Evolutionary conservation across 202 grass and related monocot species (phyloP), one percentile per base, ranked within the genome.

Genomic region (Digitaria exilis): DNA sequence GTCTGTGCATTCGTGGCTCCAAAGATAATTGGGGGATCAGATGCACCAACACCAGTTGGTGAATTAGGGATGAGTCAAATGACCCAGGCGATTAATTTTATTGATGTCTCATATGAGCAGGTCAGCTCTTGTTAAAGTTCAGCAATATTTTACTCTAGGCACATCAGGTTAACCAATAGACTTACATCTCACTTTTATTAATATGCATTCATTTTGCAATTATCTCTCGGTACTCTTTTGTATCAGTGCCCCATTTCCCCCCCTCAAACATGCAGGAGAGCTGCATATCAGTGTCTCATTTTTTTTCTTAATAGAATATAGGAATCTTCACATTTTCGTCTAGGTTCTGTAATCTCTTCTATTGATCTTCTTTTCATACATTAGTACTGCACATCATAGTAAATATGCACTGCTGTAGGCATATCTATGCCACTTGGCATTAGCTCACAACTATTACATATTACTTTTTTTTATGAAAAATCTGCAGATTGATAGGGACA

Each of bases 31-130:
- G 96, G 93, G 21, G 93, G 96, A 86, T 29, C 65, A 80, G 89
- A 94, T 87, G 96, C 96, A 73, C 96, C 96, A 81, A 94, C 96
- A 2, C 96, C 96, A 48, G 85, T 98, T 54, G 96, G 91, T 73
- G 96, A 98, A 64, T 85, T 98, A 63, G 91, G 93, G 50, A 90
- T 98, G 96, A 89, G 86, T 73, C 89, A 98, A 72, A 98, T 98
- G 93, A 94, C 91, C 18, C 96, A 98, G 72, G 93, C 96, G 2
- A 81, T 98, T 79, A 80, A 92, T 92, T 90, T 98, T 63, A 59
- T 96, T 92, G 96, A 96, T 84, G 71, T 86, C 45, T 90, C 89
- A 4, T 98, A 90, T 69, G 96, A 96, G 83, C 85, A 96, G 89
- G 96, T 96, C 59, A 89, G 30, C 57, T 34, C 2, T 75, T 77